These are phyloP conservation scores for Monotropa hypopitys DNA, from an alignment of 179 eudicot genomes.

Conservation along the genomic window DNA sequence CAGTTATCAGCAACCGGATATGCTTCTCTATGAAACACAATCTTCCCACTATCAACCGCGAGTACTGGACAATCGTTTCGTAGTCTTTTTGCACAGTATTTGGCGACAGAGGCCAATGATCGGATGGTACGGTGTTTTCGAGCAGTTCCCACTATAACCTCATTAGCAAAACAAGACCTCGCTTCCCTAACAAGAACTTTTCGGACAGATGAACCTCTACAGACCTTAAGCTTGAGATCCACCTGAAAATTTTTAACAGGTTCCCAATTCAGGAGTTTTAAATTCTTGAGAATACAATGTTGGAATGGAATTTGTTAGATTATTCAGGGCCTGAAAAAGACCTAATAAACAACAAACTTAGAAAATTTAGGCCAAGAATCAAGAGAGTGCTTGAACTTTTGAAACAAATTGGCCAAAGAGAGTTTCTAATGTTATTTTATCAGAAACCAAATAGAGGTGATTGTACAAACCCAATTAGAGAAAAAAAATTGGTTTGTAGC, in stretches of 20 bases:
- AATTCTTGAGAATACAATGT: background rate
- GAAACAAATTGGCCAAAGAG: background rate
- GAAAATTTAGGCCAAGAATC: background rate
- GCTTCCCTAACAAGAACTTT: conserved; percentile 66
- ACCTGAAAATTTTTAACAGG: conserved; percentile 39
- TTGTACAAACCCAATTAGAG: background rate
- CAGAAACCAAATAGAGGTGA: conserved; percentile 3
- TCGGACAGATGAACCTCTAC: conserved; percentile 68
- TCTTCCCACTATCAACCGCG: conserved; percentile 78
- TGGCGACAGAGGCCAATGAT: conserved; percentile 63
- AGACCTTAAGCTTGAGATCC: conserved; percentile 82
- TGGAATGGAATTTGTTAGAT: background rate
- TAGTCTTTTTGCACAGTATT: conserved; percentile 70
- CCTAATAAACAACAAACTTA: background rate
- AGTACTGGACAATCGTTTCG: conserved; percentile 49
- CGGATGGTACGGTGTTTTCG: conserved; percentile 43
- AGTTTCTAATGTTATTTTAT: background rate
- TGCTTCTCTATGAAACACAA: conserved; percentile 36
- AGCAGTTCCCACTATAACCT: conserved; percentile 60
- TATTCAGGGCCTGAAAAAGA: background rate
- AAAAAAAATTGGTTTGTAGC: background rate
- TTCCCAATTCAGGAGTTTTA: background rate
- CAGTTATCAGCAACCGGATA: conserved; percentile 6
- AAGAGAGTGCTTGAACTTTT: background rate
- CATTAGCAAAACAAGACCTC: conserved; percentile 39